These are phyloP conservation scores for Leishmania martiniquensis DNA, from an alignment of 208 protist species.

Conservation along the genomic window DNA sequence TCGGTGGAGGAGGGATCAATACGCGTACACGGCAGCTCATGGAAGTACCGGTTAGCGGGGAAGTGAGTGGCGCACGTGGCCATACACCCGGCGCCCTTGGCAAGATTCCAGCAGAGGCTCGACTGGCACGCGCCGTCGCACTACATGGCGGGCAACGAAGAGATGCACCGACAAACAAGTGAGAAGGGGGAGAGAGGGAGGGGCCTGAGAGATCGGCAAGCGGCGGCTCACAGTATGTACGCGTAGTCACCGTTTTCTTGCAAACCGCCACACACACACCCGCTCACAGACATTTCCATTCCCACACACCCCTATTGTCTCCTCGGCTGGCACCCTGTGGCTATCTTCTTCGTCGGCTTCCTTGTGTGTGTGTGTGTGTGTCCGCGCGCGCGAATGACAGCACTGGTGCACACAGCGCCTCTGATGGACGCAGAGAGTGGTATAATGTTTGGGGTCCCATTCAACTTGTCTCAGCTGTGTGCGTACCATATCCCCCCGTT, in stretches of 20 bases:
- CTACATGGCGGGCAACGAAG: background rate
- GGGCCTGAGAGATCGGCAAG: background rate
- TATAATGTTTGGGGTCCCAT: background rate
- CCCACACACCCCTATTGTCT: background rate
- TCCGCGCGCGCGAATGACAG: background rate
- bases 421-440: background rate
- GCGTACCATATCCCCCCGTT: background rate
- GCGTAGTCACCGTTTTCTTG: background rate
- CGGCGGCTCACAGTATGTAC: background rate
- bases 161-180: background rate
- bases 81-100: background rate
- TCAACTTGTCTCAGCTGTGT: background rate
- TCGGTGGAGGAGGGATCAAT: background rate
- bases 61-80: background rate
- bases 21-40: background rate
- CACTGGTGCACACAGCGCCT: background rate
- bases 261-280: background rate
- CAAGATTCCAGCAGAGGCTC: background rate
- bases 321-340: background rate
- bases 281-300: background rate
- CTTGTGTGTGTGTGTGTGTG: slow-evolving; percentile 10
- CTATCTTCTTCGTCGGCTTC: background rate
- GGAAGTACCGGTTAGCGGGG: background rate
- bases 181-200: background rate
- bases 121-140: background rate